phyloP scores from a whole-genome alignment of 768 basidiomycete genomes.

The Mycena albidolilacea region DNA sequence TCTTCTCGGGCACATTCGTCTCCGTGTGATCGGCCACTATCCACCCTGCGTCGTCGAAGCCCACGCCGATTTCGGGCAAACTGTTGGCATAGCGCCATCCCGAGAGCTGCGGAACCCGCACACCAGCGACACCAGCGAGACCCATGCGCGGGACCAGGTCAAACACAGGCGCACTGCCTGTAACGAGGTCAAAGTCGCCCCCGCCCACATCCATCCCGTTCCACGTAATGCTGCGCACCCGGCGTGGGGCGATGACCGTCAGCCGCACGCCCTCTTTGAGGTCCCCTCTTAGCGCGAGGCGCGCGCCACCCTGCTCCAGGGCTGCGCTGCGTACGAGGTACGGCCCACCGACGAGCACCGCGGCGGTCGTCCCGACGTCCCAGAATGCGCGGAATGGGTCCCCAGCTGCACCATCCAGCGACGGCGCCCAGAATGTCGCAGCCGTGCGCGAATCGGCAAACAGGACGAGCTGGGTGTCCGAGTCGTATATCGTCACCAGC shows the following conservation, averaged over 20 bases:
- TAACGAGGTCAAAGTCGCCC: slow-evolving; percentile 51
- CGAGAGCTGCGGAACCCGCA: slow-evolving; percentile 64
- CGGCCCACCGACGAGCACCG: slow-evolving; percentile 76
- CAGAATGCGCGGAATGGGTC: slow-evolving; percentile 71
- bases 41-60: slow-evolving; percentile 78
- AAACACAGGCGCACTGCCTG: slow-evolving; percentile 59
- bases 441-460: slow-evolving; percentile 78
- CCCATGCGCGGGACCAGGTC: slow-evolving; percentile 52
- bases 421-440: slow-evolving; percentile 84
- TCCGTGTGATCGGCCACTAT: slow-evolving; percentile 73
- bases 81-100: slow-evolving; percentile 84
- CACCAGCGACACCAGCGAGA: slow-evolving; percentile 48
- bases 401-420: slow-evolving; percentile 59
- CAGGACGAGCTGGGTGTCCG: slow-evolving; percentile 75
- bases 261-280: slow-evolving; percentile 70
- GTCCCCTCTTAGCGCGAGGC: slow-evolving; percentile 79
- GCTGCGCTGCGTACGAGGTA: slow-evolving; percentile 73
- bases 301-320: slow-evolving; percentile 55
- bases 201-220: slow-evolving; percentile 69
- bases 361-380: slow-evolving; percentile 80
- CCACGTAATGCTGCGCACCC: slow-evolving; percentile 74
- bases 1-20: slow-evolving; percentile 81
- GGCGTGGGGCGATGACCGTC: slow-evolving; percentile 75
- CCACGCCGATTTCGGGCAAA: slow-evolving; percentile 74
- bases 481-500: slow-evolving; percentile 76